Evolutionary conservation across 371 early-diverging fungal species (phyloP).

Genomic region (Mucor plumbeus): DNA sequence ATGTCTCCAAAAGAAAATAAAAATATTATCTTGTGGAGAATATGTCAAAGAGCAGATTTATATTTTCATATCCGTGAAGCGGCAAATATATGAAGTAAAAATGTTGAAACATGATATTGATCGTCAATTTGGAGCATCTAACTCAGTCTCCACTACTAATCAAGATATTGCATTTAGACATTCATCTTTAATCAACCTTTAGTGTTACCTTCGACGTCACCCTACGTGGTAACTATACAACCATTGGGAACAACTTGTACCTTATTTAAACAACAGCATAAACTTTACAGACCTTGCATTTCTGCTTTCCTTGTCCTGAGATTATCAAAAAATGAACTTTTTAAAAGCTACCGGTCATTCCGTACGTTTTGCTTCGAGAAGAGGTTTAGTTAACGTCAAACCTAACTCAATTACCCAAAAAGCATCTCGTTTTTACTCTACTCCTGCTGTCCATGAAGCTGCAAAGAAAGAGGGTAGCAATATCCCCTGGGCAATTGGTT

Average conservation of each 20-base stretch:
- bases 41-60: no score
- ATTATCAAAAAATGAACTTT: conserved; percentile 20
- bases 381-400: conserved; percentile 13
- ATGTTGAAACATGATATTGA: no score
- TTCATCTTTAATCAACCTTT: no score
- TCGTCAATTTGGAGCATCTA: no score
- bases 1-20: no score
- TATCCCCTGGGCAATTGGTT: conserved; percentile 64
- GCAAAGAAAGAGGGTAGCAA: conserved; percentile 36
- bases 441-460: not conserved
- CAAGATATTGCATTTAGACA: no score
- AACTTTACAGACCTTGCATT: not conserved
- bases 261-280: not conserved
- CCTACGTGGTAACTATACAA: no score
- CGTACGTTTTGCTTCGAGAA: conserved; percentile 22
- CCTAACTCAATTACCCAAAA: not conserved
- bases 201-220: no score
- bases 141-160: no score
- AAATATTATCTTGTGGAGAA: no score
- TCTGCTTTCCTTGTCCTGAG: not conserved
- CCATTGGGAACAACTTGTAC: not conserved
- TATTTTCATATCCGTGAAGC: no score
- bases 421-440: conserved; percentile 14
- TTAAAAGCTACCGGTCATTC: conserved; percentile 24
- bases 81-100: no score